These are phyloP conservation scores for Phaseolus lunatus DNA, from an alignment of 306 rosid species.

Conservation along the genomic window DNA sequence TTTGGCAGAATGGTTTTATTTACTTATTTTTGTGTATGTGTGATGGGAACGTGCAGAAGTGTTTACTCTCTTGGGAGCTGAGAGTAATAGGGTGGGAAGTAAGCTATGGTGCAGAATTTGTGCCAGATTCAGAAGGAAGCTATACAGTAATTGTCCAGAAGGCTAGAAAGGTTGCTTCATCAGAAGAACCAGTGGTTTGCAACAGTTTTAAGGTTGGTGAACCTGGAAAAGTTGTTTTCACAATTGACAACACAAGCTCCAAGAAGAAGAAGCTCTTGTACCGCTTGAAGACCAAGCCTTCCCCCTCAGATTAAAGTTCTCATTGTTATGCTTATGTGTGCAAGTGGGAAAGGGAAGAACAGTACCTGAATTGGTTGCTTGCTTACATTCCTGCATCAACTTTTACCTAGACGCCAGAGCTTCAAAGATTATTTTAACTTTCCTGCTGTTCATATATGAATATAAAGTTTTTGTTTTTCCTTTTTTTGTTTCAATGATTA, in stretches of 20 bases:
- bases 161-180: constrained; percentile 58
- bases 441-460: constrained; percentile 45
- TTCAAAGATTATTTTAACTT: constrained; percentile 32
- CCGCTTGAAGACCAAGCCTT: constrained; percentile 71
- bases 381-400: constrained; percentile 30
- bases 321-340: neutral
- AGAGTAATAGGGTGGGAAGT: constrained; percentile 90
- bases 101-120: constrained; percentile 76
- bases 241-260: constrained; percentile 67
- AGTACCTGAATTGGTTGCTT: constrained; percentile 8
- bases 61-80: constrained; percentile 71
- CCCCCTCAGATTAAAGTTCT: constrained; percentile 46
- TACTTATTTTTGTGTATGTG: neutral
- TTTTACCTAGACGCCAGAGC: constrained; percentile 26
- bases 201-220: constrained; percentile 66
- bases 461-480: constrained; percentile 8
- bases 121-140: constrained; percentile 68
- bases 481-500: constrained; percentile 33
- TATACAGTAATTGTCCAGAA: constrained; percentile 76
- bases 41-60: constrained; percentile 44
- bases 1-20: neutral
- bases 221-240: constrained; percentile 76
- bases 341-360: constrained; percentile 21
- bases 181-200: constrained; percentile 63
- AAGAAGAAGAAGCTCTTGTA: constrained; percentile 88